Conservation (phyloP, 2,329 filamentous ascomycete species). For the Scedosporium aurantiacum region DNA sequence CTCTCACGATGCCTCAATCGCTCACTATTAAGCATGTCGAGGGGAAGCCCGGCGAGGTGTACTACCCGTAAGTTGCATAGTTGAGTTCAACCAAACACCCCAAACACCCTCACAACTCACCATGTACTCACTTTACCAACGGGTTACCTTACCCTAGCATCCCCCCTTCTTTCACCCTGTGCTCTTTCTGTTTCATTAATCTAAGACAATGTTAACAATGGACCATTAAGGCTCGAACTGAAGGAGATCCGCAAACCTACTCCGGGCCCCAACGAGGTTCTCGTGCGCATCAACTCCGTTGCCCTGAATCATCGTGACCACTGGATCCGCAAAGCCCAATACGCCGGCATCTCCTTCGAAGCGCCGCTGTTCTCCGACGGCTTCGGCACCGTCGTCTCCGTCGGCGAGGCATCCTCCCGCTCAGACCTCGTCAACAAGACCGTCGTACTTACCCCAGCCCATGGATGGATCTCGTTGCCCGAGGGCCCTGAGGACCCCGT, state of each 20-base stretch:
- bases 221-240: slow-evolving; percentile 38
- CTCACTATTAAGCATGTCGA: slow-evolving; percentile 59
- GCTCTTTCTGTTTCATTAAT: not conserved
- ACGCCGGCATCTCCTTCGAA: slow-evolving; percentile 73
- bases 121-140: not conserved
- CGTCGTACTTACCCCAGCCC: slow-evolving; percentile 68
- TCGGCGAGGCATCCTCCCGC: slow-evolving; percentile 37
- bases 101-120: too few species aligned
- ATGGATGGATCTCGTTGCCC: slow-evolving; percentile 62
- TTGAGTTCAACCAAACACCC: not conserved
- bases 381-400: slow-evolving; percentile 57
- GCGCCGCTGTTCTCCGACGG: slow-evolving; percentile 76
- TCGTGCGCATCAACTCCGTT: slow-evolving; percentile 65
- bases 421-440: slow-evolving; percentile 44
- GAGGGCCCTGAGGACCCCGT: slow-evolving; percentile 59
- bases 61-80: slow-evolving; percentile 54
- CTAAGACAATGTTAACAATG: slow-evolving; percentile 7
- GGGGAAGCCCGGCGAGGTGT: slow-evolving; percentile 79
- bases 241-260: slow-evolving; percentile 51
- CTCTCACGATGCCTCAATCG: slow-evolving; percentile 35
- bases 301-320: slow-evolving; percentile 92
- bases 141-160: not conserved
- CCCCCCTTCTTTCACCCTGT: not conserved
- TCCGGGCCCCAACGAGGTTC: slow-evolving; percentile 55
- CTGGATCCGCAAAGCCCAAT: slow-evolving; percentile 86